These are phyloP conservation scores for Camelina laxa DNA, from an alignment of 345 rosid genomes.

Conservation along the genomic window DNA sequence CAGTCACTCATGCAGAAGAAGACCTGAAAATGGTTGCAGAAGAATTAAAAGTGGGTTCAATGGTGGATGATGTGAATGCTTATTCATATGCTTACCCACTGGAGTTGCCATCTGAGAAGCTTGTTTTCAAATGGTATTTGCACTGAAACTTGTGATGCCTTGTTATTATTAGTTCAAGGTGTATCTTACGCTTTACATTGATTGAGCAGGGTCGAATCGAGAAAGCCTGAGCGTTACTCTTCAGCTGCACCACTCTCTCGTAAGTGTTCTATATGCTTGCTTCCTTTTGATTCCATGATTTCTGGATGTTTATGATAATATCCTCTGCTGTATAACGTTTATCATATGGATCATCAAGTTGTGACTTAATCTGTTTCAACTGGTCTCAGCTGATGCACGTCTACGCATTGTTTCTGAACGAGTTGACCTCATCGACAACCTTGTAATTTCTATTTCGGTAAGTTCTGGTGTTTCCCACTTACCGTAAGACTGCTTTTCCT, in stretches of 20 bases:
- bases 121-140: conserved; percentile 74
- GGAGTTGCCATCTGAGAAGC: conserved; percentile 66
- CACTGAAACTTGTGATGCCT: not conserved
- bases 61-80: conserved; percentile 83
- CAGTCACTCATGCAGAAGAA: conserved; percentile 60
- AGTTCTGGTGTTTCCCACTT: conserved; percentile 24
- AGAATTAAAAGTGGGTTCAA: conserved; percentile 60
- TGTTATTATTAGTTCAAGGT: not conserved
- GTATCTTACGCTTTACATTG: conserved; percentile 11
- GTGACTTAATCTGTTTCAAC: conserved; percentile 23
- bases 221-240: conserved; percentile 96
- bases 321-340: not conserved
- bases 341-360: conserved; percentile 6
- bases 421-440: conserved; percentile 83
- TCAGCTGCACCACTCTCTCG: conserved; percentile 96
- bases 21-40: conserved; percentile 44
- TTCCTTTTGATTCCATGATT: conserved; percentile 8
- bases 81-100: conserved; percentile 77
- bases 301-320: not conserved
- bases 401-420: conserved; percentile 89
- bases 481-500: conserved; percentile 7
- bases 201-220: conserved; percentile 82
- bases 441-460: conserved; percentile 85
- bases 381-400: conserved; percentile 83
- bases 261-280: conserved; percentile 45